Percentiles rank a stretch among this genome's conserved stretches.
These are phyloP conservation scores for Boletus edulis DNA, from an alignment of 768 basidiomycete genomes.

Conservation along the genomic window DNA sequence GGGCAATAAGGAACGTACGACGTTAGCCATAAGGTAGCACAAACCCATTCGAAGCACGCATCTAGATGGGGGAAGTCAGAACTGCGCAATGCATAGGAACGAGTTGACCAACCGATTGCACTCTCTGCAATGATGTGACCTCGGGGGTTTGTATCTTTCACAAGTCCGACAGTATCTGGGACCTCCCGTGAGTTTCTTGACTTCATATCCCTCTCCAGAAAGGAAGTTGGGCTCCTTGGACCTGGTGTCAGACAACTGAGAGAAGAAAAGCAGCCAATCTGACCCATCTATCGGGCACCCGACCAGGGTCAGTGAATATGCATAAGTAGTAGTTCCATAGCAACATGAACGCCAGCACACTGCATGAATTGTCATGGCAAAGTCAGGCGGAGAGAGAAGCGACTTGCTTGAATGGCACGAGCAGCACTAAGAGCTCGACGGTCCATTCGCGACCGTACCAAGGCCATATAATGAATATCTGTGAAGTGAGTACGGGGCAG, in stretches of 20 bases:
- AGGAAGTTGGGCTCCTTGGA: conserved; percentile 66
- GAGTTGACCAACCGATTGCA: conserved; percentile 66
- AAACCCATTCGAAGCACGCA: conserved; percentile 90
- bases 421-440: conserved; percentile 69
- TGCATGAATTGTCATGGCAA: conserved; percentile 30
- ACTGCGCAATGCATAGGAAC: not conserved
- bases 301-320: conserved; percentile 81
- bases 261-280: conserved; percentile 18
- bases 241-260: conserved; percentile 3
- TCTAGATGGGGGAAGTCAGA: conserved; percentile 34
- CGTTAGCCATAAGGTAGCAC: conserved; percentile 14
- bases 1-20: conserved; percentile 4
- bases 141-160: conserved; percentile 78
- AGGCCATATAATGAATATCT: conserved; percentile 88
- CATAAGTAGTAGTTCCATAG: conserved; percentile 89
- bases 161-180: conserved; percentile 90
- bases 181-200: conserved; percentile 81
- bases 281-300: conserved; percentile 79
- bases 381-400: not conserved
- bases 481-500: conserved; percentile 88
- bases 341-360: conserved; percentile 71
- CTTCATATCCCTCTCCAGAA: conserved; percentile 72
- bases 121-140: conserved; percentile 89
- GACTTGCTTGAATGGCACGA: conserved; percentile 88
- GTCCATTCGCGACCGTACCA: conserved; percentile 83